A percentile compares a stretch with the other conserved stretches of the same genome.
phyloP scores from a whole-genome alignment of 805 yeast genomes.

The Kodamaea laetipori region DNA sequence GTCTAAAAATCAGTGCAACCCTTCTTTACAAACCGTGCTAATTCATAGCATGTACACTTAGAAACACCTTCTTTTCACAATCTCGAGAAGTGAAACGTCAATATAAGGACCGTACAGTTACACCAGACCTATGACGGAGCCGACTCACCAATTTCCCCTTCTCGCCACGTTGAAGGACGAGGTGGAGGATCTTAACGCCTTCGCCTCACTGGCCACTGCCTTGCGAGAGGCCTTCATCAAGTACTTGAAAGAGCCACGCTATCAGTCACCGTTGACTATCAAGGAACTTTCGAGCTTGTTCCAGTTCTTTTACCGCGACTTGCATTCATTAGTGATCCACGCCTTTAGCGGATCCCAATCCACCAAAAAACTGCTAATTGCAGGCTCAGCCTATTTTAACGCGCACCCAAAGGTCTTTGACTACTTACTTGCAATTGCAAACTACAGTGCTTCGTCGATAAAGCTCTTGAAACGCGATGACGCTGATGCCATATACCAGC shows the following conservation, averaged over 20 bases:
- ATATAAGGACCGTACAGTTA: too few relatives aligned
- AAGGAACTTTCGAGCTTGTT: conserved; percentile 37
- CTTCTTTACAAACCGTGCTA: neutral
- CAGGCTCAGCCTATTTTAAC: conserved; percentile 30
- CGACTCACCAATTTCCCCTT: conserved; percentile 3
- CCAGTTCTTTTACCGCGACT: conserved; percentile 38
- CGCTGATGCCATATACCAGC: conserved; percentile 38
- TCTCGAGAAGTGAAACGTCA: too few relatives aligned
- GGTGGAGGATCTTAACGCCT: conserved; percentile 5
- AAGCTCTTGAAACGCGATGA: conserved; percentile 41
- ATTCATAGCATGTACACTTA: neutral
- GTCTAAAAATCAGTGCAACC: neutral
- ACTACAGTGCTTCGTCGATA: conserved; percentile 38
- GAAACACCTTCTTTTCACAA: neutral
- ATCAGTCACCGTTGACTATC: conserved; percentile 42
- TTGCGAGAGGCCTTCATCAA: conserved; percentile 18
- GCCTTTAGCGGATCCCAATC: conserved; percentile 41
- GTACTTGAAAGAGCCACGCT: conserved; percentile 46
- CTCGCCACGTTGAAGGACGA: conserved; percentile 6
- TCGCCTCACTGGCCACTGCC: conserved; percentile 29
- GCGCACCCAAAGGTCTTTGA: conserved; percentile 36
- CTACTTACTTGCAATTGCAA: conserved; percentile 44
- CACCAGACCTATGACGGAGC: too few relatives aligned
- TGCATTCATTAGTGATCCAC: conserved; percentile 35
- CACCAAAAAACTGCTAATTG: conserved; percentile 40